Evolutionary conservation across 2,329 filamentous ascomycete genomes (phyloP), one percentile per base, ranked within the genome.

Genomic region (Cladosporium sphaerospermum): DNA sequence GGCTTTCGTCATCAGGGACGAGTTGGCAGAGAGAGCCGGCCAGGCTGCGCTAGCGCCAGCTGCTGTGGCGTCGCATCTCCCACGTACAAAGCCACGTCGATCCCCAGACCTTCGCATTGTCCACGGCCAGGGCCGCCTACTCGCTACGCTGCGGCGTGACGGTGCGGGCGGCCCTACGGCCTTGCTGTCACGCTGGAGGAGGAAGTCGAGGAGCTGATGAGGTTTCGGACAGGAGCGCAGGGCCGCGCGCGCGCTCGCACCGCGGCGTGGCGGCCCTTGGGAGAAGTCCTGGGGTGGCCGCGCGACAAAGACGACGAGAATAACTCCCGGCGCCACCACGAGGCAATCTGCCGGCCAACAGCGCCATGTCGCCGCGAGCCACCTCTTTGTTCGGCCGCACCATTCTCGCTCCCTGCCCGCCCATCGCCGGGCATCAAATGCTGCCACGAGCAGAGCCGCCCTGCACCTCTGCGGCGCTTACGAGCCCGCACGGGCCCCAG

Each of bases 371-470:
- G 44, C 33, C 55, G 48, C 16, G 31, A 28, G 45, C 43, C 50
- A 36, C 47, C 39, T 51, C 57, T 52, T 45, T 55, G 43, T 53
- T 57, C 53, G 48, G 42, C 53, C 51, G 23, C 23, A 28, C 23
- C 23, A 5, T 28, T 28, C 23, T 28, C 23, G 23, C 23, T 28
- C 23, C 23, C 23, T 7, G 23, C 23, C 23, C 23, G 23, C 23
- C 23, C 5, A 18, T 18, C 16, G 5, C 23, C 23, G 23, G 23
- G 2, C 23, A 28, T 28, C 23, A 4, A 28, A 28, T 28, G 23
- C 23, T 28, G 23, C 23, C 23, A 28, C 23, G 60, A 60, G 61
- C 59, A 53, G 43, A 53, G 50, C 50, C 50, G 50, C 50, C 50
- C 44, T 53, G 42, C 42, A 47, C 41, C 41, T 41, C 18, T 39